phyloP scores from a whole-genome alignment of 352 stramenopile genomes.

The Lagenidium giganteum region DNA sequence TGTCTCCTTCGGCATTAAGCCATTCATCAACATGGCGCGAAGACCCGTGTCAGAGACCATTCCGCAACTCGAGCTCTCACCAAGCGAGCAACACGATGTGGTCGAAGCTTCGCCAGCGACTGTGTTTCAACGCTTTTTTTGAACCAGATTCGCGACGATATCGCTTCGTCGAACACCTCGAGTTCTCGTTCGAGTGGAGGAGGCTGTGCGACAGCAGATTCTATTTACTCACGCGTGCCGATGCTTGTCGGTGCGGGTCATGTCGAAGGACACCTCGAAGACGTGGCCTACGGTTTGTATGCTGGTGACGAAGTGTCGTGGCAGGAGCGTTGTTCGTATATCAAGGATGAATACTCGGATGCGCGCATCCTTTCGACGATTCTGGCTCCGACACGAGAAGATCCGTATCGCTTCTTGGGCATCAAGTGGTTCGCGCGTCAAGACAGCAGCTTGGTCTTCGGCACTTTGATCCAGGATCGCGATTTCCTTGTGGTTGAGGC shows the following conservation, averaged over 20 bases:
- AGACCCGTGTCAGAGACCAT: no score
- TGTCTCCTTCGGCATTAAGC: no score
- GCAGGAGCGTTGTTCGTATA: constrained; percentile 35
- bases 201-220: no score
- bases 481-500: constrained; percentile 50
- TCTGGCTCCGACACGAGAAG: constrained; percentile 15
- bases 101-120: no score
- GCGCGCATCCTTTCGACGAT: constrained; percentile 35
- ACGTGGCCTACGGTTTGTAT: constrained; percentile 40
- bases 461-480: constrained; percentile 33
- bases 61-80: no score
- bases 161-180: no score
- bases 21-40: no score
- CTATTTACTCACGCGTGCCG: no score
- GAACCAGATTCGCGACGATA: no score
- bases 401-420: constrained; percentile 49
- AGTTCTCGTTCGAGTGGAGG: no score
- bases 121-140: no score
- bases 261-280: constrained; percentile 43
- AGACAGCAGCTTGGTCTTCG: constrained; percentile 23
- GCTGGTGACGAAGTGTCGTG: constrained; percentile 34
- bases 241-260: constrained; percentile 34
- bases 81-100: no score
- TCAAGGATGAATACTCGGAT: constrained; percentile 50
- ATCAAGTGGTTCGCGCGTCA: constrained; percentile 54